A percentile compares a stretch with the other conserved stretches of the same genome.
These are phyloP conservation scores for Lasiodiplodia theobromae DNA, from an alignment of 2,329 filamentous ascomycete species.

Conservation along the genomic window DNA sequence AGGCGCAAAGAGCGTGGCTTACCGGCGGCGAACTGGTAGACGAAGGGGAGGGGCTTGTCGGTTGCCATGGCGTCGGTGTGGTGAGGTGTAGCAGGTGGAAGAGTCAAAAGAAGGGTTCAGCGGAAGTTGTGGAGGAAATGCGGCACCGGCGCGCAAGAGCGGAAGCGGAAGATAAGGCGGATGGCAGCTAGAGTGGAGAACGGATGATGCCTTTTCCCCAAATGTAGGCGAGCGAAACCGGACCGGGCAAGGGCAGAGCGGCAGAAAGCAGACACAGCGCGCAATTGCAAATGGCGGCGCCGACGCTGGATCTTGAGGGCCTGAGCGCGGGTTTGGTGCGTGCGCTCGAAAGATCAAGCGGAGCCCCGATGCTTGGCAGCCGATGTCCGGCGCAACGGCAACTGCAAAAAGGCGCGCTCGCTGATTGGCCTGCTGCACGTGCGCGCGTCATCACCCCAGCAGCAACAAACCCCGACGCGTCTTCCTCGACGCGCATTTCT, in stretches of 20 bases:
- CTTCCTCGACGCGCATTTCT: constrained; percentile 5
- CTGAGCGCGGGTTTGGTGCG: constrained; percentile 13
- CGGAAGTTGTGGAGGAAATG: constrained; percentile 10
- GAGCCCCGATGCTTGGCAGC: constrained; percentile 17
- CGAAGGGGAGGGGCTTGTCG: constrained; percentile 83
- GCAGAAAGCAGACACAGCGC: neutral
- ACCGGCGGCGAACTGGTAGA: constrained; percentile 95
- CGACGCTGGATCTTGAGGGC: constrained; percentile 2
- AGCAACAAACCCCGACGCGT: constrained; percentile 30
- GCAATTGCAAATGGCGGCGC: constrained; percentile 9
- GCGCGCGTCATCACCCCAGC: neutral
- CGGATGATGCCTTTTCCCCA: constrained; percentile 3
- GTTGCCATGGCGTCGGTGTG: constrained; percentile 49
- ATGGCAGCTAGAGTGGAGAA: neutral
- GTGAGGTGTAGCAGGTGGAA: constrained; percentile 29
- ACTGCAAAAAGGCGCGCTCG: constrained; percentile 1
- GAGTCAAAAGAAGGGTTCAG: constrained; percentile 31
- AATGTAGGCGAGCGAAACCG: neutral
- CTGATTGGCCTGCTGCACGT: neutral
- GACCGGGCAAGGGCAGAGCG: neutral
- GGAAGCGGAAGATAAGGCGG: constrained; percentile 27
- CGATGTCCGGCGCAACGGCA: constrained; percentile 16
- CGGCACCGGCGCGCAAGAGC: constrained; percentile 11
- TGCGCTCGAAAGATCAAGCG: constrained; percentile 16
- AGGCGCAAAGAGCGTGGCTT: constrained; percentile 47